Percentiles rank a stretch among this genome's conserved stretches.
phyloP scores from a whole-genome alignment of 192 early-diverging fungal genomes.

The Podila epigama region DNA sequence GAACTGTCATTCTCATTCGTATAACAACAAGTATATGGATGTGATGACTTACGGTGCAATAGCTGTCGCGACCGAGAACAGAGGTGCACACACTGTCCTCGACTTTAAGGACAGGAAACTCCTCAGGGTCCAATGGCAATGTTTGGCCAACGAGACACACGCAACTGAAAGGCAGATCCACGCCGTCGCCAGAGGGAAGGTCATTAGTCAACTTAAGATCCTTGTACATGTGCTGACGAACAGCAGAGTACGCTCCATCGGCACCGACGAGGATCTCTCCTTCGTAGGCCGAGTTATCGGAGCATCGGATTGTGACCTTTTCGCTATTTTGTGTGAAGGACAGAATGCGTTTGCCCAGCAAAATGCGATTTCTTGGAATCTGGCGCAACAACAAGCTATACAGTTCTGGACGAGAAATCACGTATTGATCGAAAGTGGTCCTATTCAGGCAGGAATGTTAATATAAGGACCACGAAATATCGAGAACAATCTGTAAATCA shows the following conservation, averaged over 20 bases:
- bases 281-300: slow-evolving; percentile 3
- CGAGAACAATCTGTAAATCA: too few relatives aligned
- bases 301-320: too few relatives aligned
- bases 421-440: too few relatives aligned
- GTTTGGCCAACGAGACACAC: slow-evolving; percentile 3
- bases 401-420: too few relatives aligned
- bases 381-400: too few relatives aligned
- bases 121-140: background rate
- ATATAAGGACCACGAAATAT: too few relatives aligned
- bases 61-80: background rate
- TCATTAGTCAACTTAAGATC: background rate
- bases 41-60: background rate
- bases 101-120: background rate
- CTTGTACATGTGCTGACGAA: slow-evolving; percentile 14
- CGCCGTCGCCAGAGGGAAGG: background rate
- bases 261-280: slow-evolving; percentile 26
- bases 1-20: background rate
- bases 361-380: too few relatives aligned
- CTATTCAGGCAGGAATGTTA: too few relatives aligned
- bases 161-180: background rate
- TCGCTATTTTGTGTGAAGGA: too few relatives aligned
- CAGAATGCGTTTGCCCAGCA: too few relatives aligned
- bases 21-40: too few relatives aligned
- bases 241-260: slow-evolving; percentile 17
- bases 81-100: background rate